phyloP scores from a whole-genome alignment of 768 basidiomycete species.

The Leccinum subtestaceum region DNA sequence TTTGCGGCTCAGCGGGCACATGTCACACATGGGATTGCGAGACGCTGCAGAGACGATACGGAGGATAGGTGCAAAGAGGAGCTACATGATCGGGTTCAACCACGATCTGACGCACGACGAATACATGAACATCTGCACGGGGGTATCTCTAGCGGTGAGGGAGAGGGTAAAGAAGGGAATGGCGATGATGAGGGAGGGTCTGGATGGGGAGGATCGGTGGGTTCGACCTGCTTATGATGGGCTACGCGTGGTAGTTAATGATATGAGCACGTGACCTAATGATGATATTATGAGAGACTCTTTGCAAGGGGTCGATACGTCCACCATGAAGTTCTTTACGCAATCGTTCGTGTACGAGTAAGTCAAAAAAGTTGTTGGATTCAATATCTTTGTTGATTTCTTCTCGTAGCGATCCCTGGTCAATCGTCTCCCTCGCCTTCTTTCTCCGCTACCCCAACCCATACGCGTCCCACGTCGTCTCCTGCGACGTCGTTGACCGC shows the following conservation, averaged over 20 bases:
- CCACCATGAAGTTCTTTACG: conserved; percentile 50
- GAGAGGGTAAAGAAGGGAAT: conserved; percentile 42
- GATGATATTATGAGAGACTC: not conserved
- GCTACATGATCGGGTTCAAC: conserved; percentile 72
- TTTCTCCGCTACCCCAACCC: conserved; percentile 96
- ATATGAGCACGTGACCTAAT: not conserved
- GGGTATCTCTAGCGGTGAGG: conserved; percentile 30
- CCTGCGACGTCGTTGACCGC: conserved; percentile 93
- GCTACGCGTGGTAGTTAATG: conserved; percentile 44
- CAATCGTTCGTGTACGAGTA: conserved; percentile 58
- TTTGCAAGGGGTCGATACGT: conserved; percentile 32
- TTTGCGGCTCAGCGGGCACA: conserved; percentile 59
- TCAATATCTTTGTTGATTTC: not conserved
- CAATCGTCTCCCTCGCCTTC: conserved; percentile 89
- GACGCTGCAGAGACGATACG: conserved; percentile 57
- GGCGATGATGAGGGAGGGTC: conserved; percentile 45
- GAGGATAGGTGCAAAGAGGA: conserved; percentile 55
- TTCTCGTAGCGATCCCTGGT: conserved; percentile 77
- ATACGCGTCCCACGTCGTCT: conserved; percentile 88
- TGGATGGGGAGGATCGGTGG: conserved; percentile 48
- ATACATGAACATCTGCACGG: conserved; percentile 62
- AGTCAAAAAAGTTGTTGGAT: conserved; percentile 21
- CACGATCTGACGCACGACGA: conserved; percentile 81
- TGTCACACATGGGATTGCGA: conserved; percentile 77
- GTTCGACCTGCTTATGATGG: conserved; percentile 77